Evolutionary conservation across 2,329 filamentous ascomycete species (phyloP), one percentile per base, ranked within the genome.

Genomic region (Diaporthe sp.): DNA sequence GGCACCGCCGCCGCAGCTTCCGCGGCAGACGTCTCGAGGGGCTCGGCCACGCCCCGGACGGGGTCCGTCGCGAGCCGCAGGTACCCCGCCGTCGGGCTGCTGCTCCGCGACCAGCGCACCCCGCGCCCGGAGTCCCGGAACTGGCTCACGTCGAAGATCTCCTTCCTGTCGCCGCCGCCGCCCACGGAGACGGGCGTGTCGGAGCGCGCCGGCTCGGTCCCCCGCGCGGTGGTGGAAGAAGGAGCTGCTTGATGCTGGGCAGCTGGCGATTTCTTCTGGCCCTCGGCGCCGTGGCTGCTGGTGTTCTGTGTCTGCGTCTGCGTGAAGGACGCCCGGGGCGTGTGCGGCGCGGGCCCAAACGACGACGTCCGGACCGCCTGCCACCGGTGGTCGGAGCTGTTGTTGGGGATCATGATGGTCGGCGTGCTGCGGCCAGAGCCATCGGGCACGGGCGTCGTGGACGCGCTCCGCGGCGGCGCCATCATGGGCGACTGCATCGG

Each of bases 381-480:
- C 72, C 75, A 75, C 4, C 71, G 64, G 22, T 74, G 10, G 12
- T n/a, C n/a, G n/a, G n/a, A n/a, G n/a, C 47, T 25, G 22, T 22
- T 52, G 15, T 42, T 66, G 17, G 68, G 68, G 6, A 61, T 45
- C 61, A 66, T n/a, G 35, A 75, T 28, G 28, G 70, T 70, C n/a
- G 75, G 72, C 30, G 75, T 75, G 69, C 45, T 72, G 10, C 68
- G 58, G 25, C 54, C 64, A 3, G 71, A 67, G 1, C 58, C 66
- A 5, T 54, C 66, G 10, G 74, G 64, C 33, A 69, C 70, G 30
- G 75, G 73, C 47, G 75, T 75, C 25, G 75, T 66, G 22, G 75
- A 76, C 25, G 73, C 54, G 50, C 73, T 76, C 17, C 75, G 60
- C 12, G 69, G 64, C 5, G 72, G 74, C 12, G 28, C 57, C 66